Base-by-base conservation (phyloP, 2,329 filamentous ascomycete species). In the Lojkania enalia region DNA sequence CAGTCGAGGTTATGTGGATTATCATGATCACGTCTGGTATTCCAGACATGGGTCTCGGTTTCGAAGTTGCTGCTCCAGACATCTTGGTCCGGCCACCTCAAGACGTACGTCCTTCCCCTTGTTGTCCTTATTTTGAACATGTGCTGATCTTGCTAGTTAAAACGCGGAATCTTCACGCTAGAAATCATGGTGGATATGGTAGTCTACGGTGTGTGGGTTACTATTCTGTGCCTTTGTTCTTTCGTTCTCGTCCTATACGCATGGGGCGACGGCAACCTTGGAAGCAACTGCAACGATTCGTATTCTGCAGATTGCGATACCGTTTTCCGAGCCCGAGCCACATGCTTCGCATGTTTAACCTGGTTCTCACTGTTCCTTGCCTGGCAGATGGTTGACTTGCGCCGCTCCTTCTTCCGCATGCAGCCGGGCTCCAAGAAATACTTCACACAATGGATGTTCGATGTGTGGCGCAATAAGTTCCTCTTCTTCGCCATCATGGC, bases 11-110 rank as follows among this genome's bases (percentile, higher is more conserved):
- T 51, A 80, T 96, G 47, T 96, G 89, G 90, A 89, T 96, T 67
- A 95, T 95, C 70, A 92, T 95, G 87, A 81, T 94, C 43, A 96
- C 90, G 0, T 92, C 88, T 30, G 88, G 86, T 5, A 83, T 94
- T 67, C 90, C 90, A 1, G 90, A 91, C 46, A 94, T 96, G 74
- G 90, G 90, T 32, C 81, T 96, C 1, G 89, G 90, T 15, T 86
- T 90, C 55, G 90, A 95, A 69, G 74, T 78, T 33, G 88, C 88
- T 0, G 82, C 85, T 0, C 78, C 81, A 2, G 87, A 92, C 62
- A 85, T 95, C 49, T 89, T 95, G 81, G 74, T 79, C 51, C 85
- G 89, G 40, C 88, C 88, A 5, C 90, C 90, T 0, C 88, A 92
- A 52, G 79, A 86, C 69, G 69, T 85, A 12, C 72, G 76, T 87